Conservation (phyloP, 2,329 filamentous ascomycete species). For the Dendrostoma leiphaemia region DNA sequence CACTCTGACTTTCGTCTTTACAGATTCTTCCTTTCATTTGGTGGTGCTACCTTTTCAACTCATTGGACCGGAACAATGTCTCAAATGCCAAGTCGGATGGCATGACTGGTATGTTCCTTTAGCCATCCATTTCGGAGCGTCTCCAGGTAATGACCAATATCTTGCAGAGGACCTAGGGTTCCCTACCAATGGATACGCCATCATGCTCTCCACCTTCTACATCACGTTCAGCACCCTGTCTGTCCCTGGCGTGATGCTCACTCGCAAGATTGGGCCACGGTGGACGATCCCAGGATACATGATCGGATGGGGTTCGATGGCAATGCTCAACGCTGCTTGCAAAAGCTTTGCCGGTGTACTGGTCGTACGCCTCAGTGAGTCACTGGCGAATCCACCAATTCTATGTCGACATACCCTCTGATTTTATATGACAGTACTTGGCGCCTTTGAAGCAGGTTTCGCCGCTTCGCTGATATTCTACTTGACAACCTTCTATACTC, state of each 20-base stretch:
- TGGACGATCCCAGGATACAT: slow-evolving; percentile 2
- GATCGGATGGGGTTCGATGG: not conserved
- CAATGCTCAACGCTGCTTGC: not conserved
- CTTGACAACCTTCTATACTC: slow-evolving; percentile 52
- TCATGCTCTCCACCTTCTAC: not conserved
- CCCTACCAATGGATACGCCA: not conserved
- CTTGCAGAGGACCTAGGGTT: not conserved
- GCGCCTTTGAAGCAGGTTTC: not conserved
- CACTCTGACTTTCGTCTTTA: too few species aligned
- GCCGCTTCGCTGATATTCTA: not conserved
- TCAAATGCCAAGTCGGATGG: not conserved
- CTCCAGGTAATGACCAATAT: not conserved
- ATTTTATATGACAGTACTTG: not conserved
- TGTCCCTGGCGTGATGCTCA: not conserved
- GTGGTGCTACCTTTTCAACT: slow-evolving; percentile 2
- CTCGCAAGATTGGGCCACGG: not conserved
- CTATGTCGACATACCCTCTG: too few species aligned
- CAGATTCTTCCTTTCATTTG: not conserved
- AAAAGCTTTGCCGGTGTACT: not conserved
- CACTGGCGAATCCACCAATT: too few species aligned
- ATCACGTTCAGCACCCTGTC: not conserved
- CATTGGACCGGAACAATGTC: not conserved
- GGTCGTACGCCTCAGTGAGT: not conserved
- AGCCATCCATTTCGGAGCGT: not conserved
- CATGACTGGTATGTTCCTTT: not conserved